phyloP scores from a whole-genome alignment of 345 rosid species.

The Populus euphratica region DNA sequence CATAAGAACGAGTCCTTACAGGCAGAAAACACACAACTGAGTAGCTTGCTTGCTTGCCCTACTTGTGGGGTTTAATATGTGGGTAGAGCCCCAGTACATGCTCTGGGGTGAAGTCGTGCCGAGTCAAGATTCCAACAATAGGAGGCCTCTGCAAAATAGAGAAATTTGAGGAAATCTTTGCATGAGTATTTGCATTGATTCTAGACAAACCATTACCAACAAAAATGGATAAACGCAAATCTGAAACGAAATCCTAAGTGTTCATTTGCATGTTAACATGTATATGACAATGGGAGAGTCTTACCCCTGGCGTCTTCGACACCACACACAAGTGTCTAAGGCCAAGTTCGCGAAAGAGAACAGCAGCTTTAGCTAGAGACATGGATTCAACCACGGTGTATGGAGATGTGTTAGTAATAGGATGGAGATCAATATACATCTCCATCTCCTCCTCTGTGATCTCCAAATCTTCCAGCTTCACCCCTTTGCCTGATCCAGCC shows the following conservation, averaged over 20 bases:
- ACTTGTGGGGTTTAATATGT: conserved; percentile 30
- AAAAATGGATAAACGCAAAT: background rate
- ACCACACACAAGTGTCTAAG: conserved; percentile 85
- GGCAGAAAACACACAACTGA: background rate
- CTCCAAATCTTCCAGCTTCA: conserved; percentile 70
- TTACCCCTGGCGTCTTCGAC: conserved; percentile 81
- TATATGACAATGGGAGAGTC: conserved; percentile 2
- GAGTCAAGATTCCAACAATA: conserved; percentile 75
- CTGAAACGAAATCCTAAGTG: background rate
- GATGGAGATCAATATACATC: conserved; percentile 91
- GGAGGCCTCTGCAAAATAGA: conserved; percentile 72
- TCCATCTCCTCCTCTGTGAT: conserved; percentile 75
- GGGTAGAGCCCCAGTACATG: conserved; percentile 81
- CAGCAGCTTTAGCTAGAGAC: conserved; percentile 80
- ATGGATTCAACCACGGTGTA: conserved; percentile 82
- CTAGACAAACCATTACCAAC: background rate
- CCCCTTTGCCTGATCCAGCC: conserved; percentile 77
- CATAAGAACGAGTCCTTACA: background rate
- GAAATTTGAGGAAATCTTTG: no score
- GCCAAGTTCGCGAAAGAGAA: conserved; percentile 81
- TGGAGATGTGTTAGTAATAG: conserved; percentile 73
- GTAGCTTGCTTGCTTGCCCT: background rate
- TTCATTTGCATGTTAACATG: background rate
- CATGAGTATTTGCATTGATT: background rate
- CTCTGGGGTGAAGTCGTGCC: conserved; percentile 93